Percentiles rank a stretch among this genome's conserved stretches.
Conservation (phyloP, 2,329 filamentous ascomycete species). For the Emergomyces orientalis region DNA sequence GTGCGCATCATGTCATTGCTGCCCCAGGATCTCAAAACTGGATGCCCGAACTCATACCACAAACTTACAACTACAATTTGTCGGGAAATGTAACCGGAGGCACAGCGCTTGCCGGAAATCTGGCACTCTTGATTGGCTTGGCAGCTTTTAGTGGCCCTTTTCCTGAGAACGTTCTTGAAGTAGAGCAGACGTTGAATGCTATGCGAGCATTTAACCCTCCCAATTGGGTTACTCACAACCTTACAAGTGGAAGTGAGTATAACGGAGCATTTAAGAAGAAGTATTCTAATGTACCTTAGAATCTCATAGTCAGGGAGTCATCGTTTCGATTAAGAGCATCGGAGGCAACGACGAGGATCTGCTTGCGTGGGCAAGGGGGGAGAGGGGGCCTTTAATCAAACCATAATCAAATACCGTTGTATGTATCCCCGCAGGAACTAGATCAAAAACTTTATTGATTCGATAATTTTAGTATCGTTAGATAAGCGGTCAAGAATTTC, state of each 20-base stretch:
- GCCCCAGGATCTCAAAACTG: slow-evolving; percentile 14
- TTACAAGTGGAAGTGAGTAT: slow-evolving; percentile 13
- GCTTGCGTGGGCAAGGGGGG: not conserved
- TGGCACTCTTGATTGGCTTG: slow-evolving; percentile 19
- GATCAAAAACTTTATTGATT: not conserved
- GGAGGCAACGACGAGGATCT: not conserved
- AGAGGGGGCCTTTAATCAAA: not conserved
- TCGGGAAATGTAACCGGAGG: not conserved
- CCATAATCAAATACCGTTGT: not conserved
- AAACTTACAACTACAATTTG: slow-evolving; percentile 11
- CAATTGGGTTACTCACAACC: slow-evolving; percentile 14
- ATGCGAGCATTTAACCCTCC: slow-evolving; percentile 16
- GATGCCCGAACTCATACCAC: slow-evolving; percentile 20
- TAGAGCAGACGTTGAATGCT: not conserved
- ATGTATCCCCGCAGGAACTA: not conserved
- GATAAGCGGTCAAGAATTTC: not conserved
- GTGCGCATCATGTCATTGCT: slow-evolving; percentile 14
- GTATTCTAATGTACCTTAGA: slow-evolving; percentile 4
- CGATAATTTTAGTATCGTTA: not conserved
- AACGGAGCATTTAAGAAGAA: not conserved
- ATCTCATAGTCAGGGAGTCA: slow-evolving; percentile 11
- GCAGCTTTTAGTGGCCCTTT: slow-evolving; percentile 17
- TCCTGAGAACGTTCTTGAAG: not conserved
- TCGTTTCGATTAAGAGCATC: slow-evolving; percentile 12
- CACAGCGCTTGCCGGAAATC: slow-evolving; percentile 15